phyloP scores from a whole-genome alignment of 495 filamentous ascomycete genomes.

The Podospora appendiculata region DNA sequence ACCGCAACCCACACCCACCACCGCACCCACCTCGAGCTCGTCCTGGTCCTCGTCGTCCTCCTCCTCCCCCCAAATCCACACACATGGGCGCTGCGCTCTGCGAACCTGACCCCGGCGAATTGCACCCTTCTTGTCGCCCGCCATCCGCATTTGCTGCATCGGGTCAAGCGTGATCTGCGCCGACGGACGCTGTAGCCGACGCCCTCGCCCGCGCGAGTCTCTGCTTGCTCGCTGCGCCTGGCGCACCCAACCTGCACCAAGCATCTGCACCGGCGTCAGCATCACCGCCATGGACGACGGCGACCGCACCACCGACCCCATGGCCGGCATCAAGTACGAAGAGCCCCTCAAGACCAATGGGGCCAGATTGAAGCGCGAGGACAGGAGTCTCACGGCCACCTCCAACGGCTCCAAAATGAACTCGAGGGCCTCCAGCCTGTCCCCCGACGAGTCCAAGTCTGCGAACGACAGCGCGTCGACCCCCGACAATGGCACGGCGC shows the following conservation, averaged over 20 bases:
- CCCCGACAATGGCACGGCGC: conserved; percentile 40
- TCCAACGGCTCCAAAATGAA: conserved; percentile 32
- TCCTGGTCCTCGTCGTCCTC: background rate
- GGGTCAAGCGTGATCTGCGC: background rate
- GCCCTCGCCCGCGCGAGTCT: background rate
- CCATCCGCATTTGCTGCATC: background rate
- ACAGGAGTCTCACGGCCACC: conserved; percentile 24
- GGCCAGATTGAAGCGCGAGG: conserved; percentile 28
- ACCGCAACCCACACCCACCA: conserved; percentile 13
- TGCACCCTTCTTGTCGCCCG: background rate
- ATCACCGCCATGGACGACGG: conserved; percentile 31
- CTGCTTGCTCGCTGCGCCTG: background rate
- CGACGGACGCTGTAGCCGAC: background rate
- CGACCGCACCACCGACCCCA: conserved; percentile 24
- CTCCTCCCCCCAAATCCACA: background rate
- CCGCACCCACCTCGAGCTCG: background rate
- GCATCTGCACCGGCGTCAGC: too few relatives aligned
- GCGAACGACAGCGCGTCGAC: conserved; percentile 32
- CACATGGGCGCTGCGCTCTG: conserved; percentile 9
- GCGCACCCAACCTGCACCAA: conserved; percentile 2
- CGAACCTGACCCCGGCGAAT: background rate
- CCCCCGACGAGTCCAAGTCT: conserved; percentile 36
- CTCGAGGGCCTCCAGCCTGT: conserved; percentile 31
- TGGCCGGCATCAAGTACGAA: conserved; percentile 22
- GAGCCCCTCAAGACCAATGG: conserved; percentile 22